Evolutionary conservation across 1,284 basidiomycete genomes (phyloP), one percentile per base, ranked within the genome.

Genomic region (Coriolopsis trogii): DNA sequence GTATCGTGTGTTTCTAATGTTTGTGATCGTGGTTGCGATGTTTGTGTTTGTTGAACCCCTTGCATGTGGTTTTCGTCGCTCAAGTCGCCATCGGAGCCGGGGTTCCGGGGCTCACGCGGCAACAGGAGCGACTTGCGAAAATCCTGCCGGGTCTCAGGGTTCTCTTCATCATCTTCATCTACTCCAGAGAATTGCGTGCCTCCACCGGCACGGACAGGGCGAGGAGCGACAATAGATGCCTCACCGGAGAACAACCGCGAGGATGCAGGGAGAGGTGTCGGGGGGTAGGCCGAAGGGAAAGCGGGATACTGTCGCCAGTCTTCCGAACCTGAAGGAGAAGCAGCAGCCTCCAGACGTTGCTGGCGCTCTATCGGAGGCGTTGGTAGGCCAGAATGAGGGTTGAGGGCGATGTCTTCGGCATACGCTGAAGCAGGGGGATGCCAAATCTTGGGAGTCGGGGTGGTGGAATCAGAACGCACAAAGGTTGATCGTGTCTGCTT

Each of bases 111-210:
- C 76, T 80, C 77, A 78, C 74, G 80, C 68, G 72, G 78, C 65
- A 71, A 77, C 79, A 75, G 76, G 84, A 85, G 83, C 85, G 78
- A 82, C 79, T 66, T 66, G 50, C 62, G 66, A 80, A 77, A 80
- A 78, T 70, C 83, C 84, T 79, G 78, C 62, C 68, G 58, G 50
- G 47, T 25, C 42, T 42, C 47, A 18, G 52, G 46, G 36, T 37
- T 43, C 9, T 45, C 36, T 12, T 64, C 54, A 16, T 66, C 59
- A 25, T 66, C 63, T 39, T 74, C 73, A 4, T 60, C 58, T 45
- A 73, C 66, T 36, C 61, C 62, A 6, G 65, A 59, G 47, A 71
- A 65, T 10, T 55, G 65, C 16, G 43, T 49, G 10, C 44, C 56
- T 30, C 41, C 61, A 30, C 51, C 31, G 4, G 59, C 53, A 12